Evolutionary conservation across 176 grass and related monocot species (phyloP).

Genomic region (Rhynchospora pubera): DNA sequence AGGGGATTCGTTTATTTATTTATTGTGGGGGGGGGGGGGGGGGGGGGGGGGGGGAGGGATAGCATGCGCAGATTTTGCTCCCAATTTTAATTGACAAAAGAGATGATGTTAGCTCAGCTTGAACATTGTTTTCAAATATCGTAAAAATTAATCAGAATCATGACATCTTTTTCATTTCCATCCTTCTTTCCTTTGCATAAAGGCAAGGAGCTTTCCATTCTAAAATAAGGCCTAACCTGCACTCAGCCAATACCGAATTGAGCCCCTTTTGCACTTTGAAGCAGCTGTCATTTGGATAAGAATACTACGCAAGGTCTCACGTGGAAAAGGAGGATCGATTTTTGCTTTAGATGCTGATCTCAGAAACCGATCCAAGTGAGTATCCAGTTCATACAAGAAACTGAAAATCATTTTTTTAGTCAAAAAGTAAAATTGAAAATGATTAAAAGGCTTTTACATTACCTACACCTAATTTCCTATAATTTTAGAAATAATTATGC

Average conservation of each 20-base stretch:
- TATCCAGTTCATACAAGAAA: constrained; percentile 66
- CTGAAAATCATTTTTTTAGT: constrained; percentile 9
- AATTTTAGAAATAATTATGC: neutral
- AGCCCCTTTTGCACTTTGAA: constrained; percentile 59
- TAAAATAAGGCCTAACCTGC: constrained; percentile 5
- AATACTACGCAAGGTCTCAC: constrained; percentile 36
- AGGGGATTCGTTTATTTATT: too few relatives aligned
- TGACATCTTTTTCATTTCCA: neutral
- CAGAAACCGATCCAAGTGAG: constrained; percentile 77
- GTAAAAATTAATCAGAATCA: neutral
- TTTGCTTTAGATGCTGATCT: constrained; percentile 54
- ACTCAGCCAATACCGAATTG: constrained; percentile 55
- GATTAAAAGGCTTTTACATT: neutral
- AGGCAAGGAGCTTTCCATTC: neutral
- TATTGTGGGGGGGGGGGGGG: too few relatives aligned
- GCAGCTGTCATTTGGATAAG: constrained; percentile 74
- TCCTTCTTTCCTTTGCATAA: neutral
- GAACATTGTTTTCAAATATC: neutral
- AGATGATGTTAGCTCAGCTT: neutral
- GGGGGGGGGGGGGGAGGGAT: too few relatives aligned
- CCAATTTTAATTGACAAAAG: neutral
- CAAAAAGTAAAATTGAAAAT: neutral
- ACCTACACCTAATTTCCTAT: neutral
- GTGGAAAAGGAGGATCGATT: constrained; percentile 44
- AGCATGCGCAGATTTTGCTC: neutral